These are phyloP conservation scores for Mycena alexandri DNA, from an alignment of 768 basidiomycete genomes.

Conservation along the genomic window DNA sequence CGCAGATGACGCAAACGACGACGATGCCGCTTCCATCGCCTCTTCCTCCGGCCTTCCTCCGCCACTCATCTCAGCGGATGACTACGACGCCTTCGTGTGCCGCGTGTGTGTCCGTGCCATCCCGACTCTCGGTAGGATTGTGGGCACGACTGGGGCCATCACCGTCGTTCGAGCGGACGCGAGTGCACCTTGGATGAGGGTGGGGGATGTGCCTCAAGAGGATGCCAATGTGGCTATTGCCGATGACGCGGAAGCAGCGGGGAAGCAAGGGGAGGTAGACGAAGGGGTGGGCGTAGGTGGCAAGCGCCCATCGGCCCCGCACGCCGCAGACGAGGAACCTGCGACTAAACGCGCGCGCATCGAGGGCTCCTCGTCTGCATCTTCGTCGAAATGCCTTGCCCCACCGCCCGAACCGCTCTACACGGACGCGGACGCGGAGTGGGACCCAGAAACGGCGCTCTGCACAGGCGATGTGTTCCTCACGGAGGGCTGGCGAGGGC, in stretches of 20 bases:
- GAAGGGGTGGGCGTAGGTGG: constrained; percentile 45
- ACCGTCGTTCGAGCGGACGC: constrained; percentile 72
- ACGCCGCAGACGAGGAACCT: constrained; percentile 46
- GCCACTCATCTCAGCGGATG: constrained; percentile 72
- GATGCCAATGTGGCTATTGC: constrained; percentile 40
- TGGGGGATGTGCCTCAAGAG: constrained; percentile 49
- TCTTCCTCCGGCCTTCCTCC: constrained; percentile 77
- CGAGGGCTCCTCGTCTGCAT: background rate
- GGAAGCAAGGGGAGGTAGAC: constrained; percentile 39
- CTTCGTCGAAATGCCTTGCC: constrained; percentile 62
- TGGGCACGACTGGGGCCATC: constrained; percentile 75
- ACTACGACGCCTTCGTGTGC: constrained; percentile 86
- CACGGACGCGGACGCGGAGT: constrained; percentile 39
- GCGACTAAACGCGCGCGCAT: constrained; percentile 51
- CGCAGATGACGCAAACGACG: constrained; percentile 50
- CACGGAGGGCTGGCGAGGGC: constrained; percentile 75
- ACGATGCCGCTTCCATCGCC: constrained; percentile 68
- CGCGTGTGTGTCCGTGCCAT: constrained; percentile 72
- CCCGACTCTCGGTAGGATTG: constrained; percentile 67
- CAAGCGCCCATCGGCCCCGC: constrained; percentile 61
- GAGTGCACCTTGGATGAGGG: constrained; percentile 63
- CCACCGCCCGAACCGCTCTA: constrained; percentile 62
- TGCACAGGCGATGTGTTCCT: constrained; percentile 84
- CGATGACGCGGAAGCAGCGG: constrained; percentile 34
- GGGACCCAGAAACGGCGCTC: constrained; percentile 47